Evolutionary conservation across 306 rosid genomes (phyloP), one percentile per base, ranked within the genome.

Genomic region (Sicyos baderoa): DNA sequence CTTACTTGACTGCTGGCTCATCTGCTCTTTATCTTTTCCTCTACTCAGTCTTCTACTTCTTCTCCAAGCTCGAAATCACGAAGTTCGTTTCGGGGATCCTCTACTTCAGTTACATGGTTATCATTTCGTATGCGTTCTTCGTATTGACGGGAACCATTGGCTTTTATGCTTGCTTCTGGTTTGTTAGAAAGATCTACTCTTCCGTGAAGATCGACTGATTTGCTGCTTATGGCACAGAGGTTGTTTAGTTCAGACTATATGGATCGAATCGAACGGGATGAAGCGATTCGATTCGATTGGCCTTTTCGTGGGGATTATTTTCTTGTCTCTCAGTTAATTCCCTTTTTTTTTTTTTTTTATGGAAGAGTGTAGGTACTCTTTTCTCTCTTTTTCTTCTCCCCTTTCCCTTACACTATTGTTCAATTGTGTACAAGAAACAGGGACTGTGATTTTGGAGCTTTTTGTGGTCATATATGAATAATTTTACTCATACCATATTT

Each of bases 101-200:
- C 40, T 93, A 93, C 86, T 93, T 93, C 44, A 96, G 96, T 52
- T 93, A 93, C 75, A 93, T 93, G 99, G 58, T 93, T 19, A 90
- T 88, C 25, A 84, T 81, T 72, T 93, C 99, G 0, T 90, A 90
- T 55, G 90, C 97, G 58, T 90, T 93, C 87, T 90, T 93, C 58
- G 99, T 88, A 71, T 64, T 88, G 85, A 93, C 99, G 0, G 99
- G 99, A 61, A 88, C 99, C 25, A 93, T 93, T 19, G 99, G 99
- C 75, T 90, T 90, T 91, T 93, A 93, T 45, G 95, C 99, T 2
- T 90, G 97, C 82, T 86, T 93, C 85, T 93, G 96, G 99, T 93
- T 93, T 79, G 97, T 90, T 58, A 89, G 91, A 74, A 88, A 86
- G 83, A 93, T 93, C 80, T 93, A 93, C 80, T 88, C 99, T 45